These are phyloP conservation scores for Knoxia roxburghii DNA, from an alignment of 257 asterid species.

Conservation along the genomic window DNA sequence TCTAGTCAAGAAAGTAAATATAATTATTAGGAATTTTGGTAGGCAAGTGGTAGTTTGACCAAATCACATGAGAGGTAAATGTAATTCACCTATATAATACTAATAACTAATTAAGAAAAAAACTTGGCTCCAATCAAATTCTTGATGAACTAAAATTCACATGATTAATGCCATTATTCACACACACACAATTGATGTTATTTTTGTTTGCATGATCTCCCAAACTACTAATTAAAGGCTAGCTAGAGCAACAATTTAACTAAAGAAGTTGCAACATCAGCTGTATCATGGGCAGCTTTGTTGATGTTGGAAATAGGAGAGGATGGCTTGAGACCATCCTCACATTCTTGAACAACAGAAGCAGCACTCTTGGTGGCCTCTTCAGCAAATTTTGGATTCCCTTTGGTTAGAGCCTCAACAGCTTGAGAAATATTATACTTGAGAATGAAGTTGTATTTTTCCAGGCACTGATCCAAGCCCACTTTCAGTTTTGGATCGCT, in stretches of 20 bases:
- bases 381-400: constrained; percentile 30
- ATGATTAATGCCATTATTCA: too few relatives aligned
- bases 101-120: too few relatives aligned
- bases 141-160: too few relatives aligned
- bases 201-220: too few relatives aligned
- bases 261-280: constrained; percentile 5
- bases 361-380: constrained; percentile 20
- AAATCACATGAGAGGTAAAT: too few relatives aligned
- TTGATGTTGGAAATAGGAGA: constrained; percentile 23
- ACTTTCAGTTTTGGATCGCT: not conserved
- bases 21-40: too few relatives aligned
- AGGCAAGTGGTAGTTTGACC: too few relatives aligned
- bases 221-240: too few relatives aligned
- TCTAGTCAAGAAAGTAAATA: too few relatives aligned
- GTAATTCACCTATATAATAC: too few relatives aligned
- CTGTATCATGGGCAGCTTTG: constrained; percentile 1
- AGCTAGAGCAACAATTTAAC: constrained; percentile 7
- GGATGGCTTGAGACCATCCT: constrained; percentile 13
- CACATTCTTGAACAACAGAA: constrained; percentile 17
- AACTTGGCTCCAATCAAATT: too few relatives aligned
- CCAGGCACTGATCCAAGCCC: constrained; percentile 11
- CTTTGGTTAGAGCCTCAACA: constrained; percentile 25
- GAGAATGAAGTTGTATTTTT: constrained; percentile 12
- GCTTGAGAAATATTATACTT: constrained; percentile 16
- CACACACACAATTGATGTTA: too few relatives aligned